phyloP scores from a whole-genome alignment of 2,329 filamentous ascomycete species.

The Trichoderma sp. region DNA sequence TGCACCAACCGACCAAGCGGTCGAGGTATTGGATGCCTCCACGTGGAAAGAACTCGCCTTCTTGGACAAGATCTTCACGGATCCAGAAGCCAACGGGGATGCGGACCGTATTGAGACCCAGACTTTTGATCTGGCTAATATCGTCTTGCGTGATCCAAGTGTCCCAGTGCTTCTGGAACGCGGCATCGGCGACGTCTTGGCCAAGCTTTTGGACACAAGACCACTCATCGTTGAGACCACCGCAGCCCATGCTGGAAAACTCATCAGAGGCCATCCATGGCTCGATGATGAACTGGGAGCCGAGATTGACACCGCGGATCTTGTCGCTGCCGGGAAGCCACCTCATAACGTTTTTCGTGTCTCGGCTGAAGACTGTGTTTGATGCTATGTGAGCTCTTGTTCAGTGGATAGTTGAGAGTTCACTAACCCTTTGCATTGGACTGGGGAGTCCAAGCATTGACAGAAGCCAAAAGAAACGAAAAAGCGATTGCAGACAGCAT shows the following conservation, averaged over 20 bases:
- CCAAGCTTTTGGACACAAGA: neutral
- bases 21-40: neutral
- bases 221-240: neutral
- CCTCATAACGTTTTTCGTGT: neutral
- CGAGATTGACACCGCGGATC: neutral
- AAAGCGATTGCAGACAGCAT: neutral
- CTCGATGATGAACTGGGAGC: neutral
- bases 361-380: neutral
- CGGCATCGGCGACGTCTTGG: neutral
- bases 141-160: neutral
- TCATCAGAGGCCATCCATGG: neutral
- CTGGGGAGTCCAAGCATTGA: neutral
- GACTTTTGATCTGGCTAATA: neutral
- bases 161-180: neutral
- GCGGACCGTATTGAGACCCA: neutral
- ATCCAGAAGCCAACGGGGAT: neutral
- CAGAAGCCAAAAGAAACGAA: neutral
- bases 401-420: neutral
- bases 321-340: neutral
- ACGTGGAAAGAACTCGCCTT: neutral
- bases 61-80: neutral
- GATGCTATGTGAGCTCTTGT: neutral
- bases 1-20: neutral
- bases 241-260: neutral
- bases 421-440: neutral